phyloP scores from a whole-genome alignment of 2,329 filamentous ascomycete genomes.

The Periconia digitata region DNA sequence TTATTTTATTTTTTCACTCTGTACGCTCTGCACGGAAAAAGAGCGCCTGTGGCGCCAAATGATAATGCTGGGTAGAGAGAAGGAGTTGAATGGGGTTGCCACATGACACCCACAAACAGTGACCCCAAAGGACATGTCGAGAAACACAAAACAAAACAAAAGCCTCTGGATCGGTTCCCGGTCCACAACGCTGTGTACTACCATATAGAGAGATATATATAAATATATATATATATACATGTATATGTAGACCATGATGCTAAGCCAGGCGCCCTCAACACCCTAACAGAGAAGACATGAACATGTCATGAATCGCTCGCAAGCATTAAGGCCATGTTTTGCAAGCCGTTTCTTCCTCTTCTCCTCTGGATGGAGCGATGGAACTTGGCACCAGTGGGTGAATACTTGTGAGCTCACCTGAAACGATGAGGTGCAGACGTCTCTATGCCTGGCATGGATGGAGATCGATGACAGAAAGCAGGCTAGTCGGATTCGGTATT shows the following conservation, averaged over 20 bases:
- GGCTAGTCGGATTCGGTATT: no score
- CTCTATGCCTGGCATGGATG: no score
- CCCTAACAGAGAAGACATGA: neutral
- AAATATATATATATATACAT: no score
- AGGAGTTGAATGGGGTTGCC: neutral
- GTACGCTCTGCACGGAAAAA: neutral
- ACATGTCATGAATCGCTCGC: neutral
- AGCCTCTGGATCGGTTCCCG: neutral
- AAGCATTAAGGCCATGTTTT: neutral
- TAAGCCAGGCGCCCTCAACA: neutral
- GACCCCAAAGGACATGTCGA: no score
- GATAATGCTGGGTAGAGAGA: neutral
- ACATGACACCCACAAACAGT: no score
- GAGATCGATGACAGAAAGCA: no score
- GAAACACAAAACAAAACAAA: neutral
- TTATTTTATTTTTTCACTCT: neutral
- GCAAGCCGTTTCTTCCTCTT: neutral
- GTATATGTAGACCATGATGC: neutral
- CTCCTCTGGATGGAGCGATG: no score
- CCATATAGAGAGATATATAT: no score
- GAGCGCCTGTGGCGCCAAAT: slow-evolving; percentile 5
- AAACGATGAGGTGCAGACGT: no score
- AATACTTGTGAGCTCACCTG: slow-evolving; percentile 1
- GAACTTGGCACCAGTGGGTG: no score
- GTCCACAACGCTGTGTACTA: no score